Percentiles rank a stretch among this genome's conserved stretches.
Evolutionary conservation across 495 filamentous ascomycete species (phyloP).

Genomic region (Cairneyella variabilis): DNA sequence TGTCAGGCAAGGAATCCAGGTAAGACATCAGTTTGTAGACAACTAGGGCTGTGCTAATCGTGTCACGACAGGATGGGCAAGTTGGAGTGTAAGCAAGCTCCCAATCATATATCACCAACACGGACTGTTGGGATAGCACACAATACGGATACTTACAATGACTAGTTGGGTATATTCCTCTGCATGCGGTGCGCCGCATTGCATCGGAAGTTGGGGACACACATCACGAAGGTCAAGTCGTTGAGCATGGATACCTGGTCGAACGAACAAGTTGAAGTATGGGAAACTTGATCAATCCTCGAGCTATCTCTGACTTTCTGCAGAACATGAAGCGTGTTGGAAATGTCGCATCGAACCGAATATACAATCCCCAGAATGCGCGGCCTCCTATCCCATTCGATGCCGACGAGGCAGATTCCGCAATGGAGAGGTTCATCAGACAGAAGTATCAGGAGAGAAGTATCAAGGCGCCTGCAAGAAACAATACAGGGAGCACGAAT

Average conservation of each 20-base stretch:
- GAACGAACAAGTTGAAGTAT: slow-evolving; percentile 91
- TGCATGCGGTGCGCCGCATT: slow-evolving; percentile 96
- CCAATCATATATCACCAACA: not conserved
- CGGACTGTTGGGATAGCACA: not conserved
- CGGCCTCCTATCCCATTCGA: slow-evolving; percentile 82
- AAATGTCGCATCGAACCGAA: slow-evolving; percentile 78
- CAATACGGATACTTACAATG: slow-evolving; percentile 9
- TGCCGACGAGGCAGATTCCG: slow-evolving; percentile 83
- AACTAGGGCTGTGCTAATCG: slow-evolving; percentile 14
- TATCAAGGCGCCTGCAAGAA: slow-evolving; percentile 26
- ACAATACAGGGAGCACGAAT: slow-evolving; percentile 42
- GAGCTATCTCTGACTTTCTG: slow-evolving; percentile 15
- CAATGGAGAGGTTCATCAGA: slow-evolving; percentile 90
- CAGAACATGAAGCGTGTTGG: slow-evolving; percentile 92
- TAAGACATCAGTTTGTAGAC: slow-evolving; percentile 39
- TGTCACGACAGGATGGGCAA: slow-evolving; percentile 78
- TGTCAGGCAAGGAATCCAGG: slow-evolving; percentile 90
- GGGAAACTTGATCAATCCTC: slow-evolving; percentile 21
- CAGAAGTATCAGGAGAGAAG: slow-evolving; percentile 69
- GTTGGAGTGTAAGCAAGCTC: slow-evolving; percentile 81
- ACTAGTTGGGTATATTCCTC: slow-evolving; percentile 87
- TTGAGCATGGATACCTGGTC: slow-evolving; percentile 97
- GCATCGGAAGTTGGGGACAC: slow-evolving; percentile 95
- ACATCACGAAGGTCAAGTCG: slow-evolving; percentile 97
- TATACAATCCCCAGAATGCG: slow-evolving; percentile 79